These are phyloP conservation scores for Aspergillus tamarii DNA, from an alignment of 2,329 filamentous ascomycete genomes.

Conservation along the genomic window DNA sequence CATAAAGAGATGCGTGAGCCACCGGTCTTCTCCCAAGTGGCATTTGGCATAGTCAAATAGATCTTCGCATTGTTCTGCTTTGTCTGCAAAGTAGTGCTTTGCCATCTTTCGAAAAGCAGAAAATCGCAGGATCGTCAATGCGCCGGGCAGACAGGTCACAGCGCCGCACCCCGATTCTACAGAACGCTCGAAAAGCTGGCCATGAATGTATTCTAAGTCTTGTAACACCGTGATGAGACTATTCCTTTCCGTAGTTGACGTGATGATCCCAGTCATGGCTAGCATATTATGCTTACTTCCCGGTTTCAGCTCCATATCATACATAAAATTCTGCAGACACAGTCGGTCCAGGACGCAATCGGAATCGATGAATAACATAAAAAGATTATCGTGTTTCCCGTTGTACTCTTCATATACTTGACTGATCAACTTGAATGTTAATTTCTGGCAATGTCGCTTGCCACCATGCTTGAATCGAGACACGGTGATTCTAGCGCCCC, in stretches of 20 bases:
- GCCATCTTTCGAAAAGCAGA: slow-evolving; percentile 96
- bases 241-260: slow-evolving; percentile 85
- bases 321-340: slow-evolving; percentile 96
- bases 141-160: slow-evolving; percentile 92
- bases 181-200: slow-evolving; percentile 91
- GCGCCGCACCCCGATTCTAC: slow-evolving; percentile 93
- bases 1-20: slow-evolving; percentile 99
- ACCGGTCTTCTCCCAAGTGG: slow-evolving; percentile 91
- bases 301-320: slow-evolving; percentile 96
- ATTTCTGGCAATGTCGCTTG: slow-evolving; percentile 91
- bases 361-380: slow-evolving; percentile 95
- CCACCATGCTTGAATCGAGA: slow-evolving; percentile 92
- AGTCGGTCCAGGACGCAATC: slow-evolving; percentile 91
- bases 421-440: slow-evolving; percentile 90
- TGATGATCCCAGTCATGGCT: slow-evolving; percentile 97
- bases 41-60: slow-evolving; percentile 96
- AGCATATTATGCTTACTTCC: slow-evolving; percentile 91
- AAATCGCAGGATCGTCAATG: slow-evolving; percentile 93
- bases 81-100: slow-evolving; percentile 97
- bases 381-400: slow-evolving; percentile 85
- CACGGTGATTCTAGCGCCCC: slow-evolving; percentile 80
- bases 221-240: slow-evolving; percentile 89
- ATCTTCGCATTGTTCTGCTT: slow-evolving; percentile 92
- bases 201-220: slow-evolving; percentile 98
- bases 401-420: slow-evolving; percentile 87